Conservation (phyloP, 352 stramenopile genomes). For the Globisporangium sylvaticum region DNA sequence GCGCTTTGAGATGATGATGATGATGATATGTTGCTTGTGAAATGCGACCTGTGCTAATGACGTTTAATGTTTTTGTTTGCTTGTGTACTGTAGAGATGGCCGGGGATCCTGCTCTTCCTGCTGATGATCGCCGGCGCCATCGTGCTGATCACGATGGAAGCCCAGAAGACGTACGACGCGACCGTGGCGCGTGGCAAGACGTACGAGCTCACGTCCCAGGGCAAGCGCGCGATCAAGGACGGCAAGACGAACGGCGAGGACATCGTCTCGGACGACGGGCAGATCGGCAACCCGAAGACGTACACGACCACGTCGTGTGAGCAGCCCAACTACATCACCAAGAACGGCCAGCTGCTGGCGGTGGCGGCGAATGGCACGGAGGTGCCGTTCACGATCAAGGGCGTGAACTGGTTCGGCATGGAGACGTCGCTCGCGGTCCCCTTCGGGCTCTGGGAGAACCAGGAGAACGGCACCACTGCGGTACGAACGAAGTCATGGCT, state of each 20-base stretch:
- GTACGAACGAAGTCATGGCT: slow-evolving; percentile 18
- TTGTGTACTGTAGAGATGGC: slow-evolving; percentile 30
- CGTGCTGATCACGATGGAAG: slow-evolving; percentile 17
- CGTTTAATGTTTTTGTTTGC: background rate
- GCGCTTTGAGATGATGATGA: background rate
- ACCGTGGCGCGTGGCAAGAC: slow-evolving; percentile 7
- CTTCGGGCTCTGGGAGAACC: slow-evolving; percentile 78
- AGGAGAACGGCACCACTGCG: slow-evolving; percentile 65
- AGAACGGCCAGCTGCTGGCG: slow-evolving; percentile 57
- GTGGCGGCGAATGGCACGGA: slow-evolving; percentile 67
- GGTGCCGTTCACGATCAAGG: slow-evolving; percentile 66
- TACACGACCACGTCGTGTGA: slow-evolving; percentile 41
- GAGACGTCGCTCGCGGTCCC: slow-evolving; percentile 60
- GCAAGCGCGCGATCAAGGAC: slow-evolving; percentile 23
- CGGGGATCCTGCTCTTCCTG: slow-evolving; percentile 27
- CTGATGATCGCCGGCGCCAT: slow-evolving; percentile 19
- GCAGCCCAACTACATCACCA: slow-evolving; percentile 71
- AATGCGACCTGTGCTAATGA: background rate
- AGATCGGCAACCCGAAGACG: slow-evolving; percentile 46
- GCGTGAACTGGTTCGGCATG: slow-evolving; percentile 81
- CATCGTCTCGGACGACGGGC: slow-evolving; percentile 48
- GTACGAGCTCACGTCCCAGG: slow-evolving; percentile 12
- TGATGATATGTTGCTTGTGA: background rate
- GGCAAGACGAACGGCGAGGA: slow-evolving; percentile 17
- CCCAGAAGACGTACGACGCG: slow-evolving; percentile 8